These are phyloP conservation scores for Phytophthora palmivora DNA, from an alignment of 352 stramenopile genomes.

Conservation along the genomic window DNA sequence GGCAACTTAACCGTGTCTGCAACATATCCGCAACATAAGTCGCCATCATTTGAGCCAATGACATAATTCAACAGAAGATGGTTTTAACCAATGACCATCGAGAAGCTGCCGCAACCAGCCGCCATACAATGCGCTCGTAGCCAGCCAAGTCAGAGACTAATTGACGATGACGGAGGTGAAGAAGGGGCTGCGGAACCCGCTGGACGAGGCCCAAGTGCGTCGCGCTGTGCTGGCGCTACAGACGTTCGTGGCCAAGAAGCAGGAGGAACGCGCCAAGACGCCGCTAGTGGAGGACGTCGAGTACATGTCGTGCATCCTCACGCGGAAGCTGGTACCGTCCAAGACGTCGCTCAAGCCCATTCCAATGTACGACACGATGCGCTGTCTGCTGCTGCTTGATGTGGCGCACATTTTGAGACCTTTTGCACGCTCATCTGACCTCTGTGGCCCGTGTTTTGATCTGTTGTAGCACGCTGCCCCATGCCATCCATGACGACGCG, in stretches of 20 bases:
- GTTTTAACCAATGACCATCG: slow-evolving; percentile 3
- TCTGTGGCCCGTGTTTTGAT: slow-evolving; percentile 4
- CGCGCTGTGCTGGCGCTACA: slow-evolving; percentile 75
- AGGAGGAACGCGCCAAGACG: slow-evolving; percentile 51
- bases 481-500: slow-evolving; percentile 61
- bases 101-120: slow-evolving; percentile 7
- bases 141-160: slow-evolving; percentile 15
- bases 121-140: neutral
- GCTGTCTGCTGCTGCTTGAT: neutral
- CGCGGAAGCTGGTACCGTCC: slow-evolving; percentile 69
- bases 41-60: too few species aligned
- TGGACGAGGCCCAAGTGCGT: slow-evolving; percentile 79
- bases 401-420: neutral
- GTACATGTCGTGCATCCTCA: slow-evolving; percentile 76
- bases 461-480: slow-evolving; percentile 55
- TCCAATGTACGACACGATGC: slow-evolving; percentile 51
- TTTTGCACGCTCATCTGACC: slow-evolving; percentile 20
- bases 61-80: too few species aligned
- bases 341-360: slow-evolving; percentile 81
- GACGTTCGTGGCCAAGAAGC: slow-evolving; percentile 61
- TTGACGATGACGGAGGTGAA: slow-evolving; percentile 37
- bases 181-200: slow-evolving; percentile 70
- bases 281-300: slow-evolving; percentile 66
- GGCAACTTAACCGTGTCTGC: neutral
- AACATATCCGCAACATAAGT: slow-evolving; percentile 2